Conservation (phyloP, 495 filamentous ascomycete genomes). For the Penicillium atrosanguineum region DNA sequence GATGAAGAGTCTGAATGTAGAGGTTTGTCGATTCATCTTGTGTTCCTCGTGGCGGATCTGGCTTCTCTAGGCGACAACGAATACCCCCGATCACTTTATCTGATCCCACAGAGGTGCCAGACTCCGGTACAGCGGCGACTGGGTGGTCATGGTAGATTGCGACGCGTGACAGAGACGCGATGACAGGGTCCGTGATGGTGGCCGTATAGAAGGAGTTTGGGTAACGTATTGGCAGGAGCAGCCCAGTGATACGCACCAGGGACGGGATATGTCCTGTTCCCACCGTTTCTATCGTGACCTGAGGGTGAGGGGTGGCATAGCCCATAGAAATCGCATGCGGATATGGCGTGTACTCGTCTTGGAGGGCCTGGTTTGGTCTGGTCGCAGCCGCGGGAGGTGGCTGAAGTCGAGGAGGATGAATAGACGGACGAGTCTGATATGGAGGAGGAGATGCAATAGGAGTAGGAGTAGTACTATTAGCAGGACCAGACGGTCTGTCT, state of each 20-base stretch:
- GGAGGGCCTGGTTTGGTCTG: constrained; percentile 24
- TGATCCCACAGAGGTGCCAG: constrained; percentile 25
- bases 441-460: constrained; percentile 26
- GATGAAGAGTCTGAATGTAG: constrained; percentile 84
- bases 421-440: constrained; percentile 25
- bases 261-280: constrained; percentile 63
- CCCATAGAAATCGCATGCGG: constrained; percentile 27
- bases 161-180: constrained; percentile 71
- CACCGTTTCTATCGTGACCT: constrained; percentile 57
- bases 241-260: constrained; percentile 74
- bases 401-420: constrained; percentile 31
- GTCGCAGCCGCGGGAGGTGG: constrained; percentile 23
- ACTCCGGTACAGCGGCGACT: constrained; percentile 35
- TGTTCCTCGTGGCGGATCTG: constrained; percentile 22
- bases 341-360: constrained; percentile 35
- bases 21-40: constrained; percentile 46
- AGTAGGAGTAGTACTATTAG: constrained; percentile 21
- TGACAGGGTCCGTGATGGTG: constrained; percentile 63
- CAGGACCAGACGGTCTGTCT: constrained; percentile 15
- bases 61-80: constrained; percentile 71
- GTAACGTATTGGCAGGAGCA: constrained; percentile 86
- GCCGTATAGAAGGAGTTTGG: constrained; percentile 82
- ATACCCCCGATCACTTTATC: constrained; percentile 77
- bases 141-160: constrained; percentile 63
- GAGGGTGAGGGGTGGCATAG: constrained; percentile 36